Percentiles rank a stretch among this genome's conserved stretches.
These are phyloP conservation scores for Penicillium nucicola DNA, from an alignment of 495 filamentous ascomycete species.

Conservation along the genomic window DNA sequence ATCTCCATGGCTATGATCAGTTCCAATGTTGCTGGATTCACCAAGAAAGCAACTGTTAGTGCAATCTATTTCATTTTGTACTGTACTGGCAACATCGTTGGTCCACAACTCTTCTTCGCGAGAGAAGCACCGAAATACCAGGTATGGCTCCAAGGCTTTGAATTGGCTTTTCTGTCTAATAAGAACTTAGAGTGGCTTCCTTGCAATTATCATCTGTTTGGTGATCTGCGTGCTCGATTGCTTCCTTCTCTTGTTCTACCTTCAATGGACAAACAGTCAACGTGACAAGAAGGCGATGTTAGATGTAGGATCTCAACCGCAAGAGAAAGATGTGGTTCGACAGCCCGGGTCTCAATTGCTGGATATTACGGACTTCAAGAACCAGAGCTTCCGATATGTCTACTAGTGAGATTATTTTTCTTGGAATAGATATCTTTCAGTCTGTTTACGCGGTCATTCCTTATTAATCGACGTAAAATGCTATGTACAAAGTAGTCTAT, in stretches of 20 bases:
- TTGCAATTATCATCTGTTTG: conserved; percentile 20
- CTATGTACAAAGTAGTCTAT: too few species aligned
- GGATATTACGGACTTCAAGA: conserved; percentile 15
- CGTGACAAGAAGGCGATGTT: conserved; percentile 1
- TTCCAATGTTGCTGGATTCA: conserved; percentile 34
- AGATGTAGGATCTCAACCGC: not conserved
- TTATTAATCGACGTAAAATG: too few species aligned
- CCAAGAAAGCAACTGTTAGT: conserved; percentile 26
- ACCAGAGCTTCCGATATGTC: conserved; percentile 1
- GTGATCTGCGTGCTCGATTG: conserved; percentile 11
- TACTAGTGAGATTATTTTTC: not conserved
- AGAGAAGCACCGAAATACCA: conserved; percentile 24
- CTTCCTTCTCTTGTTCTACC: conserved; percentile 13
- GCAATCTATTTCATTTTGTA: conserved; percentile 33
- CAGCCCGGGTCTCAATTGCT: not conserved
- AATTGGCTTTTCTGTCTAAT: too few species aligned
- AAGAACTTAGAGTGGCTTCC: conserved; percentile 14
- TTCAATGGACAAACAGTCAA: conserved; percentile 12
- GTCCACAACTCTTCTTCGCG: conserved; percentile 25
- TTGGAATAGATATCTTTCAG: too few species aligned
- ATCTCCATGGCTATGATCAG: conserved; percentile 25
- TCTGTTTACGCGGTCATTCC: too few species aligned
- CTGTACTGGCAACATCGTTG: conserved; percentile 43
- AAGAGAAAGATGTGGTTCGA: not conserved
- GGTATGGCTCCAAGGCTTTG: conserved; percentile 1